These are phyloP conservation scores for Abelmoschus esculentus DNA, from an alignment of 345 rosid species.

Conservation along the genomic window DNA sequence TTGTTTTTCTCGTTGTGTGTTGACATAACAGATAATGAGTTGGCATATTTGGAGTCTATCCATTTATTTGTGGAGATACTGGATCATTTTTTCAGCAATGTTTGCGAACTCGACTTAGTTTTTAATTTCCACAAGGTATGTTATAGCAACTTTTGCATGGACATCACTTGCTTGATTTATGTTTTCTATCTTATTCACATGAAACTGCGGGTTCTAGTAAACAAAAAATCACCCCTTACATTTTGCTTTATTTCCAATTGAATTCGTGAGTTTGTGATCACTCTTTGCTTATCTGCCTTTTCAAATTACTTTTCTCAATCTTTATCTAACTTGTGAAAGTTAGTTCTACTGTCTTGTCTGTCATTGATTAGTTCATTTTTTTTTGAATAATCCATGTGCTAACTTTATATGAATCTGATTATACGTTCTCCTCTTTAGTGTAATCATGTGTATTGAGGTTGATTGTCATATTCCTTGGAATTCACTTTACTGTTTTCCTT, in stretches of 20 bases:
- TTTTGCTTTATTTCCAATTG: not conserved
- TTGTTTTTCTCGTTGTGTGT: conserved; percentile 89
- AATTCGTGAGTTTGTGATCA: not conserved
- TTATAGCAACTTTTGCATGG: not conserved
- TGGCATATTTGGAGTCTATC: conserved; percentile 89
- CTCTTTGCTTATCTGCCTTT: not conserved
- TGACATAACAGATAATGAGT: conserved; percentile 87
- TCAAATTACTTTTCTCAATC: not conserved
- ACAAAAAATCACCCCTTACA: too few species aligned
- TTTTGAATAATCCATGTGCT: too few species aligned
- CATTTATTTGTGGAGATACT: conserved; percentile 93
- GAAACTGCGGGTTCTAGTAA: not conserved
- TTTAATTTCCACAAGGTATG: conserved; percentile 94
- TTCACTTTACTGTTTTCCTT: not conserved
- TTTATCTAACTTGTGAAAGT: not conserved
- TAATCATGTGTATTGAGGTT: not conserved
- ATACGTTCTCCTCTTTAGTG: not conserved
- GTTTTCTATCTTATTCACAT: not conserved
- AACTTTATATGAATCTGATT: not conserved
- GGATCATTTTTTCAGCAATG: conserved; percentile 99
- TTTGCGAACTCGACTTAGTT: conserved; percentile 93
- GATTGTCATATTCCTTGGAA: not conserved
- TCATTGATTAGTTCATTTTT: too few species aligned
- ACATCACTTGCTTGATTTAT: not conserved
- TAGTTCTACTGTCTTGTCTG: too few species aligned